Evolutionary conservation across 1,139 yeast genomes (phyloP).

Genomic region (Diutina ranongensis): DNA sequence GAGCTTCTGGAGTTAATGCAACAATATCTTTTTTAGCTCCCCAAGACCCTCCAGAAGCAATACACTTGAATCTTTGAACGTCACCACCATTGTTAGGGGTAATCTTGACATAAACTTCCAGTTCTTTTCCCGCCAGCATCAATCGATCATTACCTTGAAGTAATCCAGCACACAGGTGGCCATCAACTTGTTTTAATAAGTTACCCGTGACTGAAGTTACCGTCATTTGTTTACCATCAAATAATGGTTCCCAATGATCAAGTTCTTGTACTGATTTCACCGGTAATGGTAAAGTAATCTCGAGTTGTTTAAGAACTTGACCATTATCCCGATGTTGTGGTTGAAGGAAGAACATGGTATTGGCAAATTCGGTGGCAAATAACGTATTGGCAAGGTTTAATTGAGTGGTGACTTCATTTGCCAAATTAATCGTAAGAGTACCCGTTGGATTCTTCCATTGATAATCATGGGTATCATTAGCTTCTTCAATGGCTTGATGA

Average conservation of each 20-base stretch:
- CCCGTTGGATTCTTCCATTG: slow-evolving; percentile 29
- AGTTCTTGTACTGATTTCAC: neutral
- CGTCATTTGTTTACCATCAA: neutral
- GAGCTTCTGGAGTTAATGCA: slow-evolving; percentile 47
- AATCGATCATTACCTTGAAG: slow-evolving; percentile 31
- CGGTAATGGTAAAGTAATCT: neutral
- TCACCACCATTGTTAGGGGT: slow-evolving; percentile 7
- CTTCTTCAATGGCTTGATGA: slow-evolving; percentile 12
- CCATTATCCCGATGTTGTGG: neutral
- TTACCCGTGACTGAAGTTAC: neutral
- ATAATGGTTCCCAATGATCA: slow-evolving; percentile 4
- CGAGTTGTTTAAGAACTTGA: neutral
- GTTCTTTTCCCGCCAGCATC: slow-evolving; percentile 32
- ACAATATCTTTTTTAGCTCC: slow-evolving; percentile 49
- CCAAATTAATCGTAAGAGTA: slow-evolving; percentile 15
- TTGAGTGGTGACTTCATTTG: slow-evolving; percentile 11
- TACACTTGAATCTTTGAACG: slow-evolving; percentile 29
- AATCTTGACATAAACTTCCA: slow-evolving; percentile 35
- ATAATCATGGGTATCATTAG: slow-evolving; percentile 16
- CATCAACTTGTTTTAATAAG: slow-evolving; percentile 1
- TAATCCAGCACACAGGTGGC: slow-evolving; percentile 11
- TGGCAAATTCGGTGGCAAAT: slow-evolving; percentile 24
- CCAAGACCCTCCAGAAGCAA: slow-evolving; percentile 63
- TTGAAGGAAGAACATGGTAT: slow-evolving; percentile 26
- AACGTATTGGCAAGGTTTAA: slow-evolving; percentile 29